Evolutionary conservation across 164 flowering plant species (phyloP).

Genomic region (Macadamia integrifolia): DNA sequence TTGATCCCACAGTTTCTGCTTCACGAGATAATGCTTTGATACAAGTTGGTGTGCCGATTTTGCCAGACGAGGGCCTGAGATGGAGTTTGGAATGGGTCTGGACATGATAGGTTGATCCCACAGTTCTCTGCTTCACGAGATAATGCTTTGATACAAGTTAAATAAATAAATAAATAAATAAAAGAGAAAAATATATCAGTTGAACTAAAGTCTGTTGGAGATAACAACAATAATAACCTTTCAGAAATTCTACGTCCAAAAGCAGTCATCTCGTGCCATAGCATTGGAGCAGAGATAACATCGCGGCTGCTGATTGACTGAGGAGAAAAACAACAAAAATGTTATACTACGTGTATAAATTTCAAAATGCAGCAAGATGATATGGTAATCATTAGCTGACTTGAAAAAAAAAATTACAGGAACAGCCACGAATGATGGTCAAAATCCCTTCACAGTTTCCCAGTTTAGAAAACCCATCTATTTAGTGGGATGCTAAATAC

Average conservation of each 20-base stretch:
- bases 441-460: not conserved
- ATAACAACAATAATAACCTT: slow-evolving; percentile 20
- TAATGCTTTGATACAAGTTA: not conserved
- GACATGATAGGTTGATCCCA: not conserved
- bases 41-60: slow-evolving; percentile 27
- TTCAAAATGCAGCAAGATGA: not conserved
- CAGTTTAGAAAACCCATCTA: not conserved
- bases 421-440: not conserved
- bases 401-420: not conserved
- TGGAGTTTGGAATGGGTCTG: slow-evolving; percentile 25
- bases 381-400: not conserved
- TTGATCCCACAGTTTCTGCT: not conserved
- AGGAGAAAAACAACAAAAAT: not conserved
- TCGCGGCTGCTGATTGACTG: slow-evolving; percentile 25
- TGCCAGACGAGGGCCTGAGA: slow-evolving; percentile 26
- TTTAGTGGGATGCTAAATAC: not conserved
- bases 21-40: slow-evolving; percentile 7
- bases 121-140: slow-evolving; percentile 1
- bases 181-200: no score
- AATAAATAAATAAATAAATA: no score
- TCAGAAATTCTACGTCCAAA: slow-evolving; percentile 16
- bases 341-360: not conserved
- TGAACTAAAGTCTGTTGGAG: not conserved
- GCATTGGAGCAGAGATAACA: slow-evolving; percentile 9
- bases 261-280: slow-evolving; percentile 32